Percentiles rank a stretch among this genome's conserved stretches.
Evolutionary conservation across 768 basidiomycete genomes (phyloP).

Genomic region (Arthromyces matolae): DNA sequence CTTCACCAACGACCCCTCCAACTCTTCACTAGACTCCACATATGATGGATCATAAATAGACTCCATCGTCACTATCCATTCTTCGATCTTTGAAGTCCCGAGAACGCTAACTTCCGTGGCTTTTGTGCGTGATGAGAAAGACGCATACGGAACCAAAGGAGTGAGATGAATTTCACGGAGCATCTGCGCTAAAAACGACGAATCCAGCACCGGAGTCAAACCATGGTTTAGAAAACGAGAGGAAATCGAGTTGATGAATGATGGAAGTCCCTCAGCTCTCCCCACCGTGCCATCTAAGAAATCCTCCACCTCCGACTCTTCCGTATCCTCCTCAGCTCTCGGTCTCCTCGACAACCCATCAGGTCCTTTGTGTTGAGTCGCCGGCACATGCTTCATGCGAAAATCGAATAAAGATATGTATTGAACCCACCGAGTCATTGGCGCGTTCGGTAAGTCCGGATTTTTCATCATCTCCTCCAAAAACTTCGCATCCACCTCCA

Average conservation of each 20-base stretch:
- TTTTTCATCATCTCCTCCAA: slow-evolving; percentile 34
- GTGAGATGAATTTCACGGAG: neutral
- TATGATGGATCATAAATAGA: too few species aligned
- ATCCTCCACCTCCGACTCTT: slow-evolving; percentile 26
- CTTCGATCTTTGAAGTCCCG: too few species aligned
- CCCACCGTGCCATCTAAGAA: slow-evolving; percentile 23
- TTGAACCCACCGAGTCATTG: slow-evolving; percentile 34
- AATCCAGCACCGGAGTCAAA: neutral
- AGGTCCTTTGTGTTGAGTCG: slow-evolving; percentile 22
- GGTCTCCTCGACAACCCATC: slow-evolving; percentile 32
- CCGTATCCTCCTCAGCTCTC: slow-evolving; percentile 5
- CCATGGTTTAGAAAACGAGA: neutral
- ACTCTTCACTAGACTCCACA: neutral
- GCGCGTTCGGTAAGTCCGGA: slow-evolving; percentile 33
- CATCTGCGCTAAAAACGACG: neutral
- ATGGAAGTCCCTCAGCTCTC: neutral
- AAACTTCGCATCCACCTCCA: slow-evolving; percentile 33
- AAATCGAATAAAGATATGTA: slow-evolving; percentile 35
- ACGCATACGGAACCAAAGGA: too few species aligned
- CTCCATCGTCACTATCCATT: too few species aligned
- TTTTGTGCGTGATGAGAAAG: too few species aligned
- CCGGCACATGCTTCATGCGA: slow-evolving; percentile 32
- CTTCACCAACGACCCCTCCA: too few species aligned
- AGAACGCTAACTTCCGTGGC: too few species aligned
- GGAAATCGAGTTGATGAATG: neutral